phyloP scores from a whole-genome alignment of 164 flowering plant genomes.

The Berberis vulgaris region DNA sequence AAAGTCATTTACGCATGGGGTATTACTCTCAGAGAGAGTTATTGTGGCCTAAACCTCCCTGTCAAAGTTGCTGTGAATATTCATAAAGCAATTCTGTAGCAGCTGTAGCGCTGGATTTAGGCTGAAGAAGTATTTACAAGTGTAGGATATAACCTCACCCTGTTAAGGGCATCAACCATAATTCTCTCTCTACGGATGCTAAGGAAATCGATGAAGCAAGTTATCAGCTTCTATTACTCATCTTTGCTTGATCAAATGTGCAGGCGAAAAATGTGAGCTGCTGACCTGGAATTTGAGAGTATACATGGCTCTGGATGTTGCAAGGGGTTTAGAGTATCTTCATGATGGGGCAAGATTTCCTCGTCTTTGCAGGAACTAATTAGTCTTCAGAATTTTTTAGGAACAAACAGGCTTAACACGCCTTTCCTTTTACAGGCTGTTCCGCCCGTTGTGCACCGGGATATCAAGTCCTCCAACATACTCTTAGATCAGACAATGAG shows the following conservation, averaged over 20 bases:
- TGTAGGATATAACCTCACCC: no score
- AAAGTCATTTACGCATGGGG: no score
- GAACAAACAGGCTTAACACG: constrained; percentile 2
- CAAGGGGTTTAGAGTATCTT: constrained; percentile 98
- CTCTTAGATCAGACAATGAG: constrained; percentile 87
- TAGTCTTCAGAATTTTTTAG: not conserved
- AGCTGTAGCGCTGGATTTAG: not conserved
- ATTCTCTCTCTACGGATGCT: no score
- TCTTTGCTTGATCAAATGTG: not conserved
- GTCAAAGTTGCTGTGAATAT: no score
- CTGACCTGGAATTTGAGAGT: constrained; percentile 85
- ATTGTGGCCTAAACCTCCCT: no score
- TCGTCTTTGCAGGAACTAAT: not conserved
- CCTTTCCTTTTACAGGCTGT: constrained; percentile 51
- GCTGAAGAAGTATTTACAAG: no score
- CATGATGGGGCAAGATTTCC: constrained; percentile 79
- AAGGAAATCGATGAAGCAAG: no score
- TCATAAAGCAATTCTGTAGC: no score
- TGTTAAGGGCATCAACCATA: no score
- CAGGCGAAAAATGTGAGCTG: constrained; percentile 57
- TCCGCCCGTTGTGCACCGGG: constrained; percentile 93
- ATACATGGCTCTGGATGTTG: constrained; percentile 80
- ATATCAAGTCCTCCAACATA: constrained; percentile 90
- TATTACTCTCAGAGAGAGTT: no score
- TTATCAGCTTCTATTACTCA: no score